These are phyloP conservation scores for Laguncularia racemosa DNA, from an alignment of 345 rosid genomes.

Conservation along the genomic window DNA sequence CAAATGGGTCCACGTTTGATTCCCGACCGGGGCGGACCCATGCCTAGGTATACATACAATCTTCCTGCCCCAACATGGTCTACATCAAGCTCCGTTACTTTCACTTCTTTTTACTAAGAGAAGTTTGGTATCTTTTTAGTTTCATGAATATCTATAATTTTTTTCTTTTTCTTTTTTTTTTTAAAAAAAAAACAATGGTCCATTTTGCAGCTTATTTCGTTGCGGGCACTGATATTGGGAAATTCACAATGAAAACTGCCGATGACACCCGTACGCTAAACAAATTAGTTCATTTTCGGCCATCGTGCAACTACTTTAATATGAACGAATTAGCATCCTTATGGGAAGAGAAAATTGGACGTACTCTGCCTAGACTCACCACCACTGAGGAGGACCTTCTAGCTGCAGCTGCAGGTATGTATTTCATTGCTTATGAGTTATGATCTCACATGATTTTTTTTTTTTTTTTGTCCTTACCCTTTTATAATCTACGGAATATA, in stretches of 20 bases:
- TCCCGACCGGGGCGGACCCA: too few relatives aligned
- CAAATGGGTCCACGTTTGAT: too few relatives aligned
- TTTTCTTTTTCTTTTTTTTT: too few relatives aligned
- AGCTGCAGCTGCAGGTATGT: constrained; percentile 43
- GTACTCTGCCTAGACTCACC: constrained; percentile 42
- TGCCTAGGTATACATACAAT: too few relatives aligned
- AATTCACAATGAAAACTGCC: constrained; percentile 49
- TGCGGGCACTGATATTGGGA: constrained; percentile 60
- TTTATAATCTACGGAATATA: not conserved
- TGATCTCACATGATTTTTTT: too few relatives aligned
- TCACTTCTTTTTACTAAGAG: too few relatives aligned
- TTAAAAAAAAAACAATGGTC: not conserved
- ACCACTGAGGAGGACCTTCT: constrained; percentile 47
- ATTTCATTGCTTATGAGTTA: not conserved
- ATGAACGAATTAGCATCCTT: constrained; percentile 62
- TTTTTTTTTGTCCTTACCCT: too few relatives aligned
- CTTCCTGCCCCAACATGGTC: too few relatives aligned
- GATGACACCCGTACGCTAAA: constrained; percentile 52
- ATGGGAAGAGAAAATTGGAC: constrained; percentile 60
- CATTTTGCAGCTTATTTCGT: constrained; percentile 52
- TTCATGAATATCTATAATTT: not conserved
- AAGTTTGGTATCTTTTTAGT: too few relatives aligned
- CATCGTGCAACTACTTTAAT: constrained; percentile 39
- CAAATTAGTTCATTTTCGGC: constrained; percentile 54
- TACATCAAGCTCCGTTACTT: too few relatives aligned